Base-by-base conservation (phyloP, 108 stramenopile species). In the Cyclotella atomus region DNA sequence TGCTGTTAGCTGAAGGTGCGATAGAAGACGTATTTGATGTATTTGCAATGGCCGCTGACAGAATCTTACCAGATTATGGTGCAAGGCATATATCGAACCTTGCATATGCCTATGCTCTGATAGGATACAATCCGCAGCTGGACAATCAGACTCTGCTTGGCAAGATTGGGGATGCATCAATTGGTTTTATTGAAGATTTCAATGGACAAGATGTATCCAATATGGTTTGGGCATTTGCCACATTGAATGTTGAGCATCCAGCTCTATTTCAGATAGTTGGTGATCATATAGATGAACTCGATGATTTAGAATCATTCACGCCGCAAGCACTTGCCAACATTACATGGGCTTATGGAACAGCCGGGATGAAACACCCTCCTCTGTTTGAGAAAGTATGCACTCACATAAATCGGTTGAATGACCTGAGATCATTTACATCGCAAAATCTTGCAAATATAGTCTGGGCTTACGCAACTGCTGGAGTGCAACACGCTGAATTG, bases 401-500 rank as follows among this genome's bases (percentile, higher is more conserved):
- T 60, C 34, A 3, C 2, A 36, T 60, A n/a, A 34, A 32, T 17
- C 27, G 0, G 17, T 10, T 14, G 59, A 12, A 60, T 36, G 34
- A 60, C 23, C 36, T 60, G 30, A 64, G 2, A 30, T 8, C 9
- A 27, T 29, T 44, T 14, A 46, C 23, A 5, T 28, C 21, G 25
- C 44, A 71, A 46, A 19, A 34, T 36, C 19, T 60, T n/a, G 6
- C 34, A 34, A 60, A 60, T 16, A 60, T 47, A n/a, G 70, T 71
- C 20, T 71, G 70, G 70, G 57, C 70, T 10, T 71, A 19, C 46
- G 59, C 70, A 17, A 59, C 57, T 14, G 70, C 52, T 4, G 33
- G 19, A 2, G n/a, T 36, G 4, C 25, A 21, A 16, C 59, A 60
- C 36, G 34, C 32, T 5, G 35, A 34, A 3, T 33, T 71, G 32